Conservation (phyloP, 164 flowering plant species). For the Nelumbo lutea region DNA sequence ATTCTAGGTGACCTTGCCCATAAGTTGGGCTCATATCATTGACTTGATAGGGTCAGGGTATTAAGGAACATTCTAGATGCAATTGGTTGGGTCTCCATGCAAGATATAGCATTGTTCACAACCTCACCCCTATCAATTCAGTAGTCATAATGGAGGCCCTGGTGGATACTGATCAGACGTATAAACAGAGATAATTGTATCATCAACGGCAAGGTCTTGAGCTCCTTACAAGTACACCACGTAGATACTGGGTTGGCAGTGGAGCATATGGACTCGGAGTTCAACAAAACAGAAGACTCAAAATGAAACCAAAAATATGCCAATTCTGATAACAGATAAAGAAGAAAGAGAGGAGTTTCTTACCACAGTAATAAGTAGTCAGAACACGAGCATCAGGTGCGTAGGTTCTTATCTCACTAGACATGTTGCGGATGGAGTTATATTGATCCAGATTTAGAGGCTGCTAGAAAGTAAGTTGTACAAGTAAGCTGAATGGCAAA, state of each 20-base stretch:
- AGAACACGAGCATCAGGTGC: slow-evolving; percentile 95
- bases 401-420: slow-evolving; percentile 68
- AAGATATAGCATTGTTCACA: background rate
- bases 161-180: background rate
- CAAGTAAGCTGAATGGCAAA: background rate
- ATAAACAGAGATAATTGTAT: background rate
- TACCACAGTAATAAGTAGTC: slow-evolving; percentile 94
- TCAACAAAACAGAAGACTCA: background rate
- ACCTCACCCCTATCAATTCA: background rate
- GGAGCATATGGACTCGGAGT: background rate
- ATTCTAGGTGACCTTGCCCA: background rate
- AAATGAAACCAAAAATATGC: background rate
- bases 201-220: background rate
- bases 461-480: slow-evolving; percentile 37
- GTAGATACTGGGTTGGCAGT: background rate
- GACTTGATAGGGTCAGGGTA: background rate
- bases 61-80: background rate
- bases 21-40: background rate
- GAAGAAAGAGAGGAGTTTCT: slow-evolving; percentile 7
- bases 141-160: background rate
- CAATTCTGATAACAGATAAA: background rate
- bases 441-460: slow-evolving; percentile 88
- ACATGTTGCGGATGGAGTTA: slow-evolving; percentile 63
- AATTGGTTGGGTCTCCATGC: background rate
- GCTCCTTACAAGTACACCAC: background rate